Percentiles rank a stretch among this genome's conserved stretches.
These are phyloP conservation scores for Fusarium musae DNA, from an alignment of 2,329 filamentous ascomycete species.

Conservation along the genomic window DNA sequence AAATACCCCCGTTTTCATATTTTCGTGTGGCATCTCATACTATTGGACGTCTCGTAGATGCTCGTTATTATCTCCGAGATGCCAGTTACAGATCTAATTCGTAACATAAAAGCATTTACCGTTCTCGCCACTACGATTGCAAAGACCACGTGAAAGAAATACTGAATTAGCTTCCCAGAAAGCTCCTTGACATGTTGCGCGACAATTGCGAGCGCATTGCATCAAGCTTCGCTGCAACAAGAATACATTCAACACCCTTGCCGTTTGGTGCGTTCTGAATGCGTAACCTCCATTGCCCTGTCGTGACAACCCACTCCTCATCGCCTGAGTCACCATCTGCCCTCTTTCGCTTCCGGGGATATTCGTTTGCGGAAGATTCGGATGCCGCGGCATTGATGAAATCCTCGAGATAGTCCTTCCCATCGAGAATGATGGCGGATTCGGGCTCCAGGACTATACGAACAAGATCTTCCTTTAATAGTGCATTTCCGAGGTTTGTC, in stretches of 20 bases:
- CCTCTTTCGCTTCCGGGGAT: constrained; percentile 60
- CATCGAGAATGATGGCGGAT: constrained; percentile 69
- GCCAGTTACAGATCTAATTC: neutral
- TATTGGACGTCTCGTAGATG: neutral
- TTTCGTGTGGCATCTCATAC: neutral
- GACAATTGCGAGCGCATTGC: constrained; percentile 72
- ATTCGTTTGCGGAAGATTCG: constrained; percentile 45
- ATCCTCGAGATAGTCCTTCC: constrained; percentile 54
- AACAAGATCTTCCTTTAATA: constrained; percentile 76
- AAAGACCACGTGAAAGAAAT: neutral
- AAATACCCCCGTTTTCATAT: neutral
- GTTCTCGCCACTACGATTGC: neutral
- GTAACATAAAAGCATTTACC: neutral
- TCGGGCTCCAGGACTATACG: constrained; percentile 71
- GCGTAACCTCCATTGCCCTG: constrained; percentile 77
- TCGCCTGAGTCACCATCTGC: constrained; percentile 49
- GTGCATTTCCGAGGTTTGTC: constrained; percentile 74
- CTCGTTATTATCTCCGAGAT: neutral
- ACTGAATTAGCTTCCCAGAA: constrained; percentile 58
- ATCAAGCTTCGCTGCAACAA: constrained; percentile 82
- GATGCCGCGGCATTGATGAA: constrained; percentile 42
- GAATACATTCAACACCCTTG: constrained; percentile 73
- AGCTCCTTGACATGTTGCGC: constrained; percentile 73
- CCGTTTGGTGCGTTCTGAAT: constrained; percentile 66
- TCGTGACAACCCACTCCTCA: constrained; percentile 71